phyloP scores from a whole-genome alignment of 2,329 filamentous ascomycete species.

The Pestalotiopsis sp. region DNA sequence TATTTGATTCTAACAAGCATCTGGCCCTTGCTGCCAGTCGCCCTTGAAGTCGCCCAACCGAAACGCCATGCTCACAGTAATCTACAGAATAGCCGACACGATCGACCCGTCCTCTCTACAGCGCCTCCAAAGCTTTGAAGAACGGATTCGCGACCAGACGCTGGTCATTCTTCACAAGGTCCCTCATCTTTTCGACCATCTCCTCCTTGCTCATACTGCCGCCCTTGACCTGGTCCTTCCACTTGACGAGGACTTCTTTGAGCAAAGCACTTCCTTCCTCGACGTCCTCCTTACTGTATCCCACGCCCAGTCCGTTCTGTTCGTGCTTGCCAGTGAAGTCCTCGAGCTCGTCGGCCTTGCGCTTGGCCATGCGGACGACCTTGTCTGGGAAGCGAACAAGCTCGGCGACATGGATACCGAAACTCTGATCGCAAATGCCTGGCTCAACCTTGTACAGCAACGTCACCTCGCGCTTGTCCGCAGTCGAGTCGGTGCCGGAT shows the following conservation, averaged over 20 bases:
- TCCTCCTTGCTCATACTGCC: constrained; percentile 70
- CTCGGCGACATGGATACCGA: constrained; percentile 97
- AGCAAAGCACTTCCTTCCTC: constrained; percentile 85
- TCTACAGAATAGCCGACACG: not conserved
- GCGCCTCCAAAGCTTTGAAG: constrained; percentile 65
- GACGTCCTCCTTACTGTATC: constrained; percentile 82
- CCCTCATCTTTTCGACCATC: constrained; percentile 77
- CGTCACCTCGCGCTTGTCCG: constrained; percentile 80
- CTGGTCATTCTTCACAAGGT: constrained; percentile 75
- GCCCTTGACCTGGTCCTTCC: constrained; percentile 76
- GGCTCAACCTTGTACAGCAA: constrained; percentile 96
- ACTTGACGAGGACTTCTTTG: constrained; percentile 80
- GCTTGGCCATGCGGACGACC: constrained; percentile 98
- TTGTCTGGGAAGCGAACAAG: constrained; percentile 95
- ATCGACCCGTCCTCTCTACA: constrained; percentile 37
- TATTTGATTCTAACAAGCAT: not conserved
- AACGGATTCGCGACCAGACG: constrained; percentile 68
- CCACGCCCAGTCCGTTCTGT: constrained; percentile 49
- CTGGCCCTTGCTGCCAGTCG: not conserved
- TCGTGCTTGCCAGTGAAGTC: constrained; percentile 87
- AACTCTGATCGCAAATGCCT: constrained; percentile 94
- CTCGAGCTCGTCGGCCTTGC: constrained; percentile 96
- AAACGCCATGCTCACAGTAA: not conserved
- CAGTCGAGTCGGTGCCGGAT: constrained; percentile 44
- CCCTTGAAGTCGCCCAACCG: not conserved